Percentiles rank a stretch among this genome's conserved stretches.
These are phyloP conservation scores for Hippophae tibetana DNA, from an alignment of 306 rosid genomes.

Conservation along the genomic window DNA sequence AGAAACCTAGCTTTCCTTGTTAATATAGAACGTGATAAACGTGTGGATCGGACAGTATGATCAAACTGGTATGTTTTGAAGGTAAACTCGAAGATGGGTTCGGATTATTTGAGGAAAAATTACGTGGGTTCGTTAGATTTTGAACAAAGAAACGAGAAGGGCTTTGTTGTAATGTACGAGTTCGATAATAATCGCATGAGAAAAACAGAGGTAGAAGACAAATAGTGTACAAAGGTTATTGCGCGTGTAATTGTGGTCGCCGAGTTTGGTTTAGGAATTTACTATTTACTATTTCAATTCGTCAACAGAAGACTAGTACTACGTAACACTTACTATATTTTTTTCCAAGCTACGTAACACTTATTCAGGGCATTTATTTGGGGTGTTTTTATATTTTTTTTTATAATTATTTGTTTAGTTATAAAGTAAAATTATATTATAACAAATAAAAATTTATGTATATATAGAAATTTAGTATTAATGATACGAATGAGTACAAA, in stretches of 20 bases:
- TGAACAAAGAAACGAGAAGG: slow-evolving; percentile 22
- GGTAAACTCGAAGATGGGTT: slow-evolving; percentile 34
- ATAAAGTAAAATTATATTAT: too few relatives aligned
- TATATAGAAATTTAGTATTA: too few relatives aligned
- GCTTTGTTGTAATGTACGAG: slow-evolving; percentile 6
- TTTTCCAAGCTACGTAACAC: too few relatives aligned
- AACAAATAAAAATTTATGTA: too few relatives aligned
- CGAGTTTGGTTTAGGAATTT: slow-evolving; percentile 2
- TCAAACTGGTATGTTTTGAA: slow-evolving; percentile 20
- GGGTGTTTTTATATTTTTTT: too few relatives aligned
- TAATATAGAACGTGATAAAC: slow-evolving; percentile 13
- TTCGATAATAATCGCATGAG: slow-evolving; percentile 11
- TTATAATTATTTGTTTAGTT: too few relatives aligned
- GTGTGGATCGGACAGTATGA: slow-evolving; percentile 42
- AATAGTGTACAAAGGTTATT: background rate
- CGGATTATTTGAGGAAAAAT: slow-evolving; percentile 21
- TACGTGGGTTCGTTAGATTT: slow-evolving; percentile 35
- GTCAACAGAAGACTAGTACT: too few relatives aligned
- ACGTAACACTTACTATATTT: too few relatives aligned
- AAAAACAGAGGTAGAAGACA: slow-evolving; percentile 1
- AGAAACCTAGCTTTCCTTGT: slow-evolving; percentile 4
- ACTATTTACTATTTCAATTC: background rate
- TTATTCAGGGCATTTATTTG: too few relatives aligned
- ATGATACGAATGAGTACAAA: too few relatives aligned
- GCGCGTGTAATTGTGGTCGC: background rate